Evolutionary conservation across 805 yeast species (phyloP), one percentile per base, ranked within the genome.

Genomic region (Ogataea allantospora): DNA sequence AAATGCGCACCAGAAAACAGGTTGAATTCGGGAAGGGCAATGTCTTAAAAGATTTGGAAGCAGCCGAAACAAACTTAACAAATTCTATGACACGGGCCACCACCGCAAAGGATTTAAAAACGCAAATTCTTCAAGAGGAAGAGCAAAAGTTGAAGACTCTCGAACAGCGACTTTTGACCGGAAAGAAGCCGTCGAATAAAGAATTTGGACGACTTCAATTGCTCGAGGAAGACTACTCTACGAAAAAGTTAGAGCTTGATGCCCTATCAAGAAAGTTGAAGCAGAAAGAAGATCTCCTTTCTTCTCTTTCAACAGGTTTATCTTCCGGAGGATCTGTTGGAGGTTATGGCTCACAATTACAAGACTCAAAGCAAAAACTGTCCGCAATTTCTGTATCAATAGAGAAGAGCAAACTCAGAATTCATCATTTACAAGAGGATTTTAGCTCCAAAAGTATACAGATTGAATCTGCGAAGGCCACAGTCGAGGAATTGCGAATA

Each of bases 301-400:
- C 93, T 0, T 81, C 95, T 0, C 67, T 89, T 27, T 79, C 88
- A 0, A 87, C 96, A 0, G 96, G 97, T 51, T 80, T 89, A n/a
- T 84, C 96, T 0, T 77, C 95, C 0, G 80, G 77, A 42, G 96
- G 95, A 38, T 71, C 80, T 0, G 83, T 80, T 51, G 80, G 84
- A 22, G 96, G 96, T 7, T 89, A 86, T 59, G 65, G 71, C 44
- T 72, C 80, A 2, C 95, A 88, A 51, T 62, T 88, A 27, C 75
- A 76, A 40, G 78, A 76, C 31, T 78, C 77, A 7, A 82, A 81
- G 48, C 71, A 71, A 16, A 69, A 66, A 26, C 57, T 80, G 6
- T 73, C 79, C 30, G 71, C 74, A 14, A 63, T 77, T 1, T 70
- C 71, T 22, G 78, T 83, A 3, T 51, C 67, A 17, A 71, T 80